Base-by-base conservation (phyloP, 2,329 filamentous ascomycete genomes). In the Sclerotinia sclerotiorum region DNA sequence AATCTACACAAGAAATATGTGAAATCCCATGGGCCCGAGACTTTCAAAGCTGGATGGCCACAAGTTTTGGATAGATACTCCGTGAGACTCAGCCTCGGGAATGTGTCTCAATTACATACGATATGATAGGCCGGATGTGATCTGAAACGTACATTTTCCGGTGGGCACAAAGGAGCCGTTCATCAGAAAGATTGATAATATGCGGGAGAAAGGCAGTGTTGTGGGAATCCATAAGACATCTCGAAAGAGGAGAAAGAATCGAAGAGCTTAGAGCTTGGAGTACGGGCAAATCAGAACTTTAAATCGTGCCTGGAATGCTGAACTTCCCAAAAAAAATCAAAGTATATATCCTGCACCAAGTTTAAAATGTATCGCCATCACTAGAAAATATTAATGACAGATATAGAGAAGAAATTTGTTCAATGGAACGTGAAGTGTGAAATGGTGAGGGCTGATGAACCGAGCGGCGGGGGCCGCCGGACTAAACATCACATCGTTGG, bases 151-250 rank as follows among this genome's bases (percentile, higher is more conserved):
- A 21, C 46, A 62, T n/a, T 51, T 27, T 17, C 15, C 10, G 5
- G 32, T 62, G 46, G 15, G 5, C 13, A 15, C 17, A 27, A 39
- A 51, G 46, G 32, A 39, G 21, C 5, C 27, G n/a, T 46, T 17
- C 32, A 27, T 49, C 46, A 39, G 21, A 39, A 39, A 19, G n/a
- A 27, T 62, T 39, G 46, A 62, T n/a, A 51, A 27, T 13, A 39
- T 39, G 32, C 11, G 27, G 3, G 24, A 62, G n/a, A 39, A 39
- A 62, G n/a, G 24, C 19, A 7, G 13, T 39, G 60, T 51, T 62
- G 51, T 46, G 51, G 39, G 21, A 51, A 49, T 51, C 60, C n/a
- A n/a, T 19, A 49, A 51, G 60, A 62, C 60, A 62, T 51, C 58
- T 62, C 15, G n/a, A 6, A 24, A 13, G 39, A 58, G 48, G 32